Evolutionary conservation across 106 monocot species (phyloP).

Genomic region (Ottelia alismoides): DNA sequence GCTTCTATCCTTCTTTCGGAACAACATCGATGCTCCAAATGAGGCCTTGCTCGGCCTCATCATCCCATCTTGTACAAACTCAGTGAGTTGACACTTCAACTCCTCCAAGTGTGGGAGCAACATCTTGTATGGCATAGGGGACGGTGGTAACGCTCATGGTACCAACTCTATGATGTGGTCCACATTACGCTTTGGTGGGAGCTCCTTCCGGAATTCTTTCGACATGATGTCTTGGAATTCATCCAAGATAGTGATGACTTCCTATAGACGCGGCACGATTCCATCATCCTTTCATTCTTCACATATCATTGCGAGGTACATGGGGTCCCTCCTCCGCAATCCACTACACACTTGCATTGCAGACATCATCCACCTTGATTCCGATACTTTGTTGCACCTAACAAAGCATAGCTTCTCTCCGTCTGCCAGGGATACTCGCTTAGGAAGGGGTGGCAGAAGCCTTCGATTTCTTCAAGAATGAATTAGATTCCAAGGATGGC

Average conservation of each 20-base stretch:
- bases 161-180: not conserved
- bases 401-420: no score
- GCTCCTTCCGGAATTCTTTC: no score
- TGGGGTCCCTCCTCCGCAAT: not conserved
- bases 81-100: not conserved
- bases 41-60: not conserved
- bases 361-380: not conserved
- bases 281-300: not conserved
- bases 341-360: not conserved
- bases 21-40: not conserved
- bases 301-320: no score
- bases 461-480: no score
- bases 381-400: no score
- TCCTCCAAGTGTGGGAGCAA: not conserved
- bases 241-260: not conserved
- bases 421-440: no score
- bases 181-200: not conserved
- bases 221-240: not conserved
- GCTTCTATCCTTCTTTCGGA: conserved; percentile 1
- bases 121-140: not conserved
- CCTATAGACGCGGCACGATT: not conserved
- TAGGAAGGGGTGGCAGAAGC: no score
- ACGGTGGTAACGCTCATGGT: not conserved
- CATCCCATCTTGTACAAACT: not conserved
- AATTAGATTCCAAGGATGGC: no score